These are phyloP conservation scores for Penicillium angulare DNA, from an alignment of 495 filamentous ascomycete species.

Conservation along the genomic window DNA sequence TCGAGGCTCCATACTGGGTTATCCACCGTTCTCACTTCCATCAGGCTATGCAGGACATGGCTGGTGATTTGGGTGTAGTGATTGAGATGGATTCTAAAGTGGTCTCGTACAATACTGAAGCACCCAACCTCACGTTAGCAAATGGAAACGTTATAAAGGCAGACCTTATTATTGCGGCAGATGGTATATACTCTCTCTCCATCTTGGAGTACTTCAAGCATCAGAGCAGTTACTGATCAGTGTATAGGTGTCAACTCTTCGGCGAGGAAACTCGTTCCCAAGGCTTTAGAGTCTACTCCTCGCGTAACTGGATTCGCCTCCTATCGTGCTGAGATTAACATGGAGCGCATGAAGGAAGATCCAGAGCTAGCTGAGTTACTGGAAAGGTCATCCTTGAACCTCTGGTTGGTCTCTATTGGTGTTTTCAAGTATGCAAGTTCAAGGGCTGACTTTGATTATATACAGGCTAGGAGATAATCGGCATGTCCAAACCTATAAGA, in stretches of 20 bases:
- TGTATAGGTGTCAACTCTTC: constrained; percentile 36
- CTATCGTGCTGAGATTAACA: constrained; percentile 42
- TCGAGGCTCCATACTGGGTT: constrained; percentile 39
- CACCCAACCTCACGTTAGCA: constrained; percentile 17
- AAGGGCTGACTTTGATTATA: neutral
- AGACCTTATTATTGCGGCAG: constrained; percentile 44
- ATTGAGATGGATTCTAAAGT: constrained; percentile 24
- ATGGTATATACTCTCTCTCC: constrained; percentile 28
- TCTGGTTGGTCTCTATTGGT: constrained; percentile 26
- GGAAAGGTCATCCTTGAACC: constrained; percentile 37
- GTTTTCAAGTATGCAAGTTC: too few species aligned
- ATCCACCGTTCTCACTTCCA: constrained; percentile 46
- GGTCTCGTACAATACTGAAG: constrained; percentile 19
- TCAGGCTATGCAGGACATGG: constrained; percentile 27
- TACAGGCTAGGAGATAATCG: constrained; percentile 31
- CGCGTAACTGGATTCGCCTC: constrained; percentile 33
- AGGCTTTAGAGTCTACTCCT: constrained; percentile 18
- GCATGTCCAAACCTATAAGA: constrained; percentile 52
- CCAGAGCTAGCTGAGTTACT: constrained; percentile 38
- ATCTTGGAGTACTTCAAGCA: too few species aligned
- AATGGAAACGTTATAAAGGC: constrained; percentile 13
- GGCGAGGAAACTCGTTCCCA: constrained; percentile 19
- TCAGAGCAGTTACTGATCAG: too few species aligned
- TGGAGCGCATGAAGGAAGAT: constrained; percentile 34
- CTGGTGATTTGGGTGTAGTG: constrained; percentile 32